These are phyloP conservation scores for Saprolegnia diclina DNA, from an alignment of 352 stramenopile species.

Conservation along the genomic window DNA sequence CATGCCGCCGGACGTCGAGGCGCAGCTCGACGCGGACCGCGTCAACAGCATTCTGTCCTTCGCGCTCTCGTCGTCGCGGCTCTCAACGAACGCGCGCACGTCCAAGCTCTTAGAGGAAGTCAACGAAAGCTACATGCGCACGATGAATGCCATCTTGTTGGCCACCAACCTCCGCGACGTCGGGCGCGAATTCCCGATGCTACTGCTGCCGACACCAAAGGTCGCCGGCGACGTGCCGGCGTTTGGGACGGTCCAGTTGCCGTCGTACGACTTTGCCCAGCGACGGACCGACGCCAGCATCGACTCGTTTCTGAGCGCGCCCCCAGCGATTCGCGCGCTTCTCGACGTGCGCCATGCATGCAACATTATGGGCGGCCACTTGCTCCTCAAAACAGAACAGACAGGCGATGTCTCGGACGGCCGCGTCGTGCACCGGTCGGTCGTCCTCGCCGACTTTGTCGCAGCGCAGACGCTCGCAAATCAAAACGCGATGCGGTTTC, in stretches of 20 bases:
- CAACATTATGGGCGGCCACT: slow-evolving; percentile 27
- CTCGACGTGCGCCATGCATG: slow-evolving; percentile 67
- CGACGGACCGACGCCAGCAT: slow-evolving; percentile 51
- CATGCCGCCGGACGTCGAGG: slow-evolving; percentile 65
- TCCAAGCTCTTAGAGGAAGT: slow-evolving; percentile 83
- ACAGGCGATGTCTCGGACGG: neutral
- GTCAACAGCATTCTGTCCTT: slow-evolving; percentile 73
- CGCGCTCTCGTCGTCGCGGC: slow-evolving; percentile 49
- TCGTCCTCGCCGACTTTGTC: slow-evolving; percentile 51
- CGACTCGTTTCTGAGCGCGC: slow-evolving; percentile 64
- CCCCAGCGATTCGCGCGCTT: slow-evolving; percentile 61
- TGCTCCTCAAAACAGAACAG: slow-evolving; percentile 22
- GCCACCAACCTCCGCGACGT: slow-evolving; percentile 64
- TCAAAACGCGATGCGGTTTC: slow-evolving; percentile 60
- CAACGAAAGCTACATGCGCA: slow-evolving; percentile 86
- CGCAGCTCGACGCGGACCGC: slow-evolving; percentile 55
- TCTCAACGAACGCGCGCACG: slow-evolving; percentile 47
- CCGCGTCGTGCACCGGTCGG: neutral
- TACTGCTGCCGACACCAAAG: slow-evolving; percentile 38
- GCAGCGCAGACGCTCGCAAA: slow-evolving; percentile 62
- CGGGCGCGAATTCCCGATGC: slow-evolving; percentile 46
- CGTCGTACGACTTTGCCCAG: slow-evolving; percentile 61
- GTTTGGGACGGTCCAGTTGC: neutral
- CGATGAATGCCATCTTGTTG: slow-evolving; percentile 92
- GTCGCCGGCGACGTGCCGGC: neutral